Base-by-base conservation (phyloP, 169 alveolate species). In the Eimeria maxima region DNA sequence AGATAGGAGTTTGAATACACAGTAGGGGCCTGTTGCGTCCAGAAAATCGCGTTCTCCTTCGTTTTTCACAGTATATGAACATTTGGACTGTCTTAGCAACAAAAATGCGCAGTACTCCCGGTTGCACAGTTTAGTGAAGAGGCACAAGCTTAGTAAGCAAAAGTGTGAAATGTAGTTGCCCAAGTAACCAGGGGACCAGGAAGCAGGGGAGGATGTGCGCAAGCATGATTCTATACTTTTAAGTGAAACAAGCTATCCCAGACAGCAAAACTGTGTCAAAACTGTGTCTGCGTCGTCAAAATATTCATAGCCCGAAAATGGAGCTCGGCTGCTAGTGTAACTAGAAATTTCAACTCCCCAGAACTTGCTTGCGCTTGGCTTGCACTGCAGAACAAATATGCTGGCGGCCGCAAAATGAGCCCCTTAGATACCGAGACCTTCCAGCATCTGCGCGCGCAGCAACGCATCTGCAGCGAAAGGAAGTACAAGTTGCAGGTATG, bases 391-490 rank as follows among this genome's bases (percentile, higher is more conserved):
- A 83, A 38, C 71, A 83, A 83, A 67, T 83, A 83, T 42, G 91
- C 91, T n/a, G 91, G 91, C 27, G 60, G 60, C 24, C 50, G 60
- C 20, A 45, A 53, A 20, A 83, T 83, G 91, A 55, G 57, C 50
- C 76, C 91, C 44, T n/a, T 50, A 3, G 91, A 83, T 22, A 20
- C 67, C 14, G 76, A 83, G 63, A 42, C 74, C 29, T 67, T 83
- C 74, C 74, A 83, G 74, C 20, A 29, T 50, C 76, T 83, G 55
- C 60, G 74, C 55, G 74, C 50, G 20, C 71, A 83, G 76, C 91
- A 83, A 57, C 91, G 91, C 29, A 27, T 83, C 74, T 83, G 74
- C 91, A 83, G 76, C 91, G 76, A 83, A 27, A 47, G 14, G 55
- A 50, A 83, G 53, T 83, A 83, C 74, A 50, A 83, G 53, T 63